Percentiles rank a stretch among this genome's conserved stretches.
phyloP scores from a whole-genome alignment of 2,329 filamentous ascomycete species.

The Helminthosporium solani region DNA sequence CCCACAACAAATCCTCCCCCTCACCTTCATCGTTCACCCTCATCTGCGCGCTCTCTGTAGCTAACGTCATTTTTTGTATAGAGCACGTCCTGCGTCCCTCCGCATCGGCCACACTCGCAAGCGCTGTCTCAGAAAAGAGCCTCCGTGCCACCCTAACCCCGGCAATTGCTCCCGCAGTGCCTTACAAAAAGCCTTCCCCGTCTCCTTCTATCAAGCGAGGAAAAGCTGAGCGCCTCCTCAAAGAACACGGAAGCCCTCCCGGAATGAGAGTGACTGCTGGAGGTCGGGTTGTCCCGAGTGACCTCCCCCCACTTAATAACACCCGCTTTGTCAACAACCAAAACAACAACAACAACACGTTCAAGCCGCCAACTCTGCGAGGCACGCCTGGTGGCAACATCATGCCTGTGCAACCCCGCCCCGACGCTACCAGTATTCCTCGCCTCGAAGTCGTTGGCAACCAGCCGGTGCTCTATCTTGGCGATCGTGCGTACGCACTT shows the following conservation, averaged over 20 bases:
- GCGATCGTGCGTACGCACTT: slow-evolving; percentile 35
- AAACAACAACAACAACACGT: slow-evolving; percentile 22
- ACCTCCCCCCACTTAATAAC: slow-evolving; percentile 36
- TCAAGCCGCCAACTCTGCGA: slow-evolving; percentile 27
- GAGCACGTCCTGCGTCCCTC: slow-evolving; percentile 46
- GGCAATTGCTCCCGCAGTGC: slow-evolving; percentile 14
- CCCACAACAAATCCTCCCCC: not conserved
- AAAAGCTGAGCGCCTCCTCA: slow-evolving; percentile 52
- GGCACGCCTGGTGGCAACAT: slow-evolving; percentile 19
- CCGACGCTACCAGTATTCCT: slow-evolving; percentile 21
- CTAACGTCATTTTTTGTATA: slow-evolving; percentile 10
- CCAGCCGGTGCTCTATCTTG: slow-evolving; percentile 35
- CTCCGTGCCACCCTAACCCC: slow-evolving; percentile 23
- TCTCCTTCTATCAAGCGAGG: slow-evolving; percentile 53
- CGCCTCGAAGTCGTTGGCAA: slow-evolving; percentile 33
- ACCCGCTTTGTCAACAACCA: slow-evolving; percentile 24
- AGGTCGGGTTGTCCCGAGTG: slow-evolving; percentile 54
- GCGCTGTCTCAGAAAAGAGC: slow-evolving; percentile 25
- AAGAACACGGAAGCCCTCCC: slow-evolving; percentile 54
- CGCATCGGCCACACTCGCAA: slow-evolving; percentile 37
- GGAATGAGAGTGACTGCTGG: slow-evolving; percentile 54
- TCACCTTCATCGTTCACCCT: not conserved
- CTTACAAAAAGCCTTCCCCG: slow-evolving; percentile 47
- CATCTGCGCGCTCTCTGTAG: not conserved
- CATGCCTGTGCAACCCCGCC: slow-evolving; percentile 26